phyloP scores from a whole-genome alignment of 2,329 filamentous ascomycete species.

The Cyphellophora europaea region DNA sequence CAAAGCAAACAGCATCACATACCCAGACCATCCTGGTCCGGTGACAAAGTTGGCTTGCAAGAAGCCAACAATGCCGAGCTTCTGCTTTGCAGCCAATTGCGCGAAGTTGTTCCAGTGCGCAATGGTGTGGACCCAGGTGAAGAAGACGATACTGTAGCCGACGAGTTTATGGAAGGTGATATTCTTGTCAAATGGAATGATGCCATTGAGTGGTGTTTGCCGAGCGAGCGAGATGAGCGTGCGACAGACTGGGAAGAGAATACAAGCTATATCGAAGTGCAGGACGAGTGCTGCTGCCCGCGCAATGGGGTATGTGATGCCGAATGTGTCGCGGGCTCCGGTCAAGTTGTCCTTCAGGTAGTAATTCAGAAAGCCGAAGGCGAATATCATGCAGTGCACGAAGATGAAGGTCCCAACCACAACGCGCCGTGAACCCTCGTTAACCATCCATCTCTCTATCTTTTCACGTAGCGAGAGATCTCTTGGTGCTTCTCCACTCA shows the following conservation, averaged over 20 bases:
- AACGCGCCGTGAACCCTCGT: conserved; percentile 74
- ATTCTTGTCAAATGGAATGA: conserved; percentile 58
- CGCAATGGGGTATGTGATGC: conserved; percentile 67
- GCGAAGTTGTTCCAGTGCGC: conserved; percentile 84
- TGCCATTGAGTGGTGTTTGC: conserved; percentile 73
- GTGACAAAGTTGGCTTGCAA: conserved; percentile 68
- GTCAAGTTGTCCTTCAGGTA: conserved; percentile 64
- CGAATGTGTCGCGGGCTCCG: conserved; percentile 57
- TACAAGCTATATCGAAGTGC: conserved; percentile 71
- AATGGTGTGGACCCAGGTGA: conserved; percentile 76
- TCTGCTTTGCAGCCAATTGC: conserved; percentile 63
- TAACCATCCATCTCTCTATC: conserved; percentile 82
- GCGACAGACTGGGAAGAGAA: conserved; percentile 64
- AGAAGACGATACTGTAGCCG: conserved; percentile 82
- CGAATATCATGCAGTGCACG: conserved; percentile 66
- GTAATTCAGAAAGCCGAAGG: conserved; percentile 73
- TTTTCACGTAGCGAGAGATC: conserved; percentile 60
- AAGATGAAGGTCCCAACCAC: conserved; percentile 69
- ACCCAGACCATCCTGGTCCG: conserved; percentile 77
- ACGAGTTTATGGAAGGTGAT: conserved; percentile 71
- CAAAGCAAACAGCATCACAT: conserved; percentile 69
- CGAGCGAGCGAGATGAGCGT: conserved; percentile 73
- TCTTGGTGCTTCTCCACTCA: conserved; percentile 64
- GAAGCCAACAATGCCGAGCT: conserved; percentile 69
- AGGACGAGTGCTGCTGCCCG: conserved; percentile 66